phyloP scores from a whole-genome alignment of 2,329 filamentous ascomycete species.

The Alternaria ethzedia region DNA sequence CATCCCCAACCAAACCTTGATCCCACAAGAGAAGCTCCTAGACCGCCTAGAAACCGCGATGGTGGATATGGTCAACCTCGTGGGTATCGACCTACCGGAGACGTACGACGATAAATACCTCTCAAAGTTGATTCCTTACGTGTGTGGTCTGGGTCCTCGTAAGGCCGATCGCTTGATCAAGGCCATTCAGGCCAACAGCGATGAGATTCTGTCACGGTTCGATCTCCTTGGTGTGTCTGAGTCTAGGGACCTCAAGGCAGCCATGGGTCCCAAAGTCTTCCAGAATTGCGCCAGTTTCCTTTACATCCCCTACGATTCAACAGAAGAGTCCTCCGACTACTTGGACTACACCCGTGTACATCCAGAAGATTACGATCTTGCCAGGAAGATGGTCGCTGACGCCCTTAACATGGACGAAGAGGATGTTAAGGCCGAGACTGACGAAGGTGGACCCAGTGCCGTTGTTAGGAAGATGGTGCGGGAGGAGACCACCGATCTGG shows the following conservation, averaged over 20 bases:
- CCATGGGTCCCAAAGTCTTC: conserved; percentile 87
- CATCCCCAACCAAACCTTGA: conserved; percentile 85
- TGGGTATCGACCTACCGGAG: conserved; percentile 94
- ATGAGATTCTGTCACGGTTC: conserved; percentile 80
- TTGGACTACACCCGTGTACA: conserved; percentile 97
- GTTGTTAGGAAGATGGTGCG: conserved; percentile 95
- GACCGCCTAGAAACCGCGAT: conserved; percentile 93
- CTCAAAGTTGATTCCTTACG: conserved; percentile 86
- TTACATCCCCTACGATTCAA: conserved; percentile 85
- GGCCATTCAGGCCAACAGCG: conserved; percentile 89
- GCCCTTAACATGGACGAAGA: conserved; percentile 96
- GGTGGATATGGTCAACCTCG: conserved; percentile 98
- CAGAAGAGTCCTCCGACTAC: conserved; percentile 83
- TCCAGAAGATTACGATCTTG: conserved; percentile 97
- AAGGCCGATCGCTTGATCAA: conserved; percentile 88
- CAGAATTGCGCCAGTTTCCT: conserved; percentile 97
- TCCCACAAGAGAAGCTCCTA: conserved; percentile 84
- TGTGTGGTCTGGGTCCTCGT: conserved; percentile 88
- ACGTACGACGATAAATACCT: conserved; percentile 81
- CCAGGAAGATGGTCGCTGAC: conserved; percentile 97
- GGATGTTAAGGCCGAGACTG: conserved; percentile 92
- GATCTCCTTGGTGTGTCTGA: conserved; percentile 90
- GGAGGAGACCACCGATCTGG: conserved; percentile 90
- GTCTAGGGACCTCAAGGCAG: conserved; percentile 43
- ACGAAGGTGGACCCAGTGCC: conserved; percentile 86